Base-by-base conservation (phyloP, 192 early-diverging fungal genomes). In the Chytriomyces sp. region DNA sequence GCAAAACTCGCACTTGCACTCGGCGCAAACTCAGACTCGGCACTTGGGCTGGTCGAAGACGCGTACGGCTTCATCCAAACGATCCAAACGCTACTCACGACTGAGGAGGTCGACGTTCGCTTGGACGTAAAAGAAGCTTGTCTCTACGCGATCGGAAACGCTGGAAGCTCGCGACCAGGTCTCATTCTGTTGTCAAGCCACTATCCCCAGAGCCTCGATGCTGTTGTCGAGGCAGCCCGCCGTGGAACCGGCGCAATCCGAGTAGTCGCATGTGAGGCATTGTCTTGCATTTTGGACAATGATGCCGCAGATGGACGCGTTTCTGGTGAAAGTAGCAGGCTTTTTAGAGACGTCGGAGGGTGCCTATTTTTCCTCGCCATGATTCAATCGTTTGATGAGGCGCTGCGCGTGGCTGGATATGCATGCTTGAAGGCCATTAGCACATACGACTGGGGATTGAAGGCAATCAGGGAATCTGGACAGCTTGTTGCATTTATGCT, bases 391-490 rank as follows among this genome's bases (percentile, higher is more conserved):
- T 63, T 45, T 62, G 71, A 73, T 62, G 71, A 73, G 23, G 71
- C n/a, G 35, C 18, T 73, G 57, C 53, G 71, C 7, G 45, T 73
- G 16, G 60, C 59, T 73, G 71, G 71, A 23, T 73, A 73, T 62
- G 71, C 57, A 18, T 61, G 53, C 23, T 62, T 73, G 71, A 73
- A 63, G 43, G 71, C 24, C 6, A 60, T 45, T 5, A 26, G 8
- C 16, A 73, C 60, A 45, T 62, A 63, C 45, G n/a, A n/a, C 11
- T 73, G 71, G 71, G 71, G 60, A 46, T 73, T 73, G 71, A 45
- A 35, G 24, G 43, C 20, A 20, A 1, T 73, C 8, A 8, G 60
- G 44, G 61, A 73, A 60, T 44, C 35, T 1, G 71, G 71, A n/a
- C 71, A 73, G 60, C 20, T 73, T 7, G 49, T 73, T n/a, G 44